A percentile compares a stretch with the other conserved stretches of the same genome.
Conservation (phyloP, 345 rosid species). For the Erodium maritimum region DNA sequence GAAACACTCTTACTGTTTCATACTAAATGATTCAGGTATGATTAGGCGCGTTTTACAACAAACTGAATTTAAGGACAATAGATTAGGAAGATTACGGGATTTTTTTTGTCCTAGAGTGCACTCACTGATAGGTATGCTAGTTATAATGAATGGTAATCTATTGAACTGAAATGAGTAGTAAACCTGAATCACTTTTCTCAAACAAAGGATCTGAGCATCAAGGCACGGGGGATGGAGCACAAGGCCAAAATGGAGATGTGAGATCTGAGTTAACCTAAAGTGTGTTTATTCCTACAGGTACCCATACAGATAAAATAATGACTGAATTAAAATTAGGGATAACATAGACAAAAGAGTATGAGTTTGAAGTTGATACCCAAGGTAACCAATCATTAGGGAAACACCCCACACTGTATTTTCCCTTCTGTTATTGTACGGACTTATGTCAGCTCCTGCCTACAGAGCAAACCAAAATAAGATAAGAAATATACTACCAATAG, state of each 20-base stretch:
- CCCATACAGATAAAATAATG: background rate
- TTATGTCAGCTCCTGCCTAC: conserved; percentile 75
- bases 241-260: background rate
- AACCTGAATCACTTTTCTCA: background rate
- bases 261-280: background rate
- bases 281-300: background rate
- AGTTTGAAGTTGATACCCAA: conserved; percentile 47
- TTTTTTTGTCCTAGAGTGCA: background rate
- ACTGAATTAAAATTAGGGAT: conserved; percentile 3
- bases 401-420: conserved; percentile 94
- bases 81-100: background rate
- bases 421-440: conserved; percentile 75
- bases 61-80: background rate
- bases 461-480: conserved; percentile 12
- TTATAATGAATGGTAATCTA: no score
- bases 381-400: conserved; percentile 82
- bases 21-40: background rate
- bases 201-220: background rate
- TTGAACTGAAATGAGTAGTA: no score
- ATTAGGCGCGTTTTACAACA: background rate
- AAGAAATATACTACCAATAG: background rate
- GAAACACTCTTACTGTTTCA: background rate
- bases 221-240: background rate
- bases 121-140: background rate
- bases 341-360: conserved; percentile 3